These are phyloP conservation scores for Chytriomyces sp. DNA, from an alignment of 192 early-diverging fungal genomes.

Conservation along the genomic window DNA sequence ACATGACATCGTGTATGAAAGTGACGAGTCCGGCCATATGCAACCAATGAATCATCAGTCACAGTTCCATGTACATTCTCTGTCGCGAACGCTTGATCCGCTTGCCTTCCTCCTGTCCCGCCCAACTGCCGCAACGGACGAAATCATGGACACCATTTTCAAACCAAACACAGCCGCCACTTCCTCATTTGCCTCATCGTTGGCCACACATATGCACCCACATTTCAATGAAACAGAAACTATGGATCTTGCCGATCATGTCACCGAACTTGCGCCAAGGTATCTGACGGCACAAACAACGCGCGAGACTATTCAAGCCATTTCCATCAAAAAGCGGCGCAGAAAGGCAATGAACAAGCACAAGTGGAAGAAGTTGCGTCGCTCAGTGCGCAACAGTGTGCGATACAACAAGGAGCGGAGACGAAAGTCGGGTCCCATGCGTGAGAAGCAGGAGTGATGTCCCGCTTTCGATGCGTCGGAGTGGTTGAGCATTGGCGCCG, in stretches of 20 bases:
- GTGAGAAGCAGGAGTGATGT: constrained; percentile 51
- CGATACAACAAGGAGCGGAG: constrained; percentile 53
- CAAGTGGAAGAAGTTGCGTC: constrained; percentile 87
- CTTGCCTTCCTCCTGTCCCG: too few species aligned
- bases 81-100: too few species aligned
- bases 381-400: constrained; percentile 41
- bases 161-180: too few species aligned
- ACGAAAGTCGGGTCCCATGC: constrained; percentile 44
- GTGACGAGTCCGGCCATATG: too few species aligned
- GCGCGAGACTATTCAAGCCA: background rate
- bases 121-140: too few species aligned
- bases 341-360: constrained; percentile 96
- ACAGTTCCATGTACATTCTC: too few species aligned
- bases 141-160: too few species aligned
- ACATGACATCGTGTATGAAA: too few species aligned
- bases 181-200: too few species aligned
- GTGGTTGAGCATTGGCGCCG: background rate
- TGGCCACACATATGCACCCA: too few species aligned
- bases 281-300: background rate
- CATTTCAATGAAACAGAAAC: too few species aligned
- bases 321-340: constrained; percentile 82
- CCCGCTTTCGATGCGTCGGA: background rate
- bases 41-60: too few species aligned
- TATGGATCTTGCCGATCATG: background rate
- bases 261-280: background rate